Evolutionary conservation across 2,329 filamentous ascomycete genomes (phyloP).

Genomic region (Plenodomus tracheiphilus): DNA sequence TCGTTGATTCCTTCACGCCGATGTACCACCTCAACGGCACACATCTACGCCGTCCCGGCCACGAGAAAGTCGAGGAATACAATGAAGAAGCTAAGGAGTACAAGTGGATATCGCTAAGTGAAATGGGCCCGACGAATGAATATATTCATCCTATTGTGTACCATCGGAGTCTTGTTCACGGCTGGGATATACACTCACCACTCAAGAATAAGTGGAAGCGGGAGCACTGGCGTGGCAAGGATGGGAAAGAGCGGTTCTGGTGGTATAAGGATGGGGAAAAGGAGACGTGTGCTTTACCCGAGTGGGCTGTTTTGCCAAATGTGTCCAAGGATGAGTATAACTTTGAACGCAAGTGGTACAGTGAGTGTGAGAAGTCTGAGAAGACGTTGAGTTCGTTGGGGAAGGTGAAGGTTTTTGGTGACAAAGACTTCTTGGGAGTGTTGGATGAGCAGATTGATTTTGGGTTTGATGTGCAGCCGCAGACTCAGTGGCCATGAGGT

Average conservation of each 20-base stretch:
- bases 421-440: constrained; percentile 26
- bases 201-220: constrained; percentile 27
- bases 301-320: constrained; percentile 35
- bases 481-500: constrained; percentile 15
- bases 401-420: constrained; percentile 12
- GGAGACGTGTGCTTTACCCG: constrained; percentile 23
- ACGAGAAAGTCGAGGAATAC: constrained; percentile 44
- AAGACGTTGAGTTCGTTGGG: constrained; percentile 15
- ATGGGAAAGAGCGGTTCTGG: constrained; percentile 31
- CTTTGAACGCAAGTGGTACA: constrained; percentile 37
- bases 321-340: constrained; percentile 19
- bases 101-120: constrained; percentile 42
- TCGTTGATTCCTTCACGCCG: constrained; percentile 46
- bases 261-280: constrained; percentile 27
- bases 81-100: constrained; percentile 37
- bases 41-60: constrained; percentile 49
- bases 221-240: constrained; percentile 12
- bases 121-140: constrained; percentile 51
- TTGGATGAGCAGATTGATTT: constrained; percentile 33
- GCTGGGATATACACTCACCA: constrained; percentile 27
- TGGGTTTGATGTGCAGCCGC: constrained; percentile 17
- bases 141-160: constrained; percentile 53
- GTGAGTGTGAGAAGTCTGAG: constrained; percentile 25
- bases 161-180: constrained; percentile 30
- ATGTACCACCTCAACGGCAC: constrained; percentile 50